These are phyloP conservation scores for Penicillium sp. DNA, from an alignment of 2,329 filamentous ascomycete genomes.

Conservation along the genomic window DNA sequence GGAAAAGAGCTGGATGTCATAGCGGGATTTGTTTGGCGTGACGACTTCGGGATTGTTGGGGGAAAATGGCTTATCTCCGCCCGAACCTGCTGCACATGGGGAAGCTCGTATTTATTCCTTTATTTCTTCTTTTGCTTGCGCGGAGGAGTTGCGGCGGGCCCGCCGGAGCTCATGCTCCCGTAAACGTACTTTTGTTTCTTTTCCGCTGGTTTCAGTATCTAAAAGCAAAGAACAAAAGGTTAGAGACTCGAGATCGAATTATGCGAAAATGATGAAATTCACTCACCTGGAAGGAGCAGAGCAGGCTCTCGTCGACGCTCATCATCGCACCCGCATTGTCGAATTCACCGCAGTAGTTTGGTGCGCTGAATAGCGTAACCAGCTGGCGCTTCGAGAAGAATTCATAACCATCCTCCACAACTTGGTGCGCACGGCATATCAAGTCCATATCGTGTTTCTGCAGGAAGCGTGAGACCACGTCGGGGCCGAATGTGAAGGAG, in stretches of 20 bases:
- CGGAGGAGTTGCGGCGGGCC: slow-evolving; percentile 65
- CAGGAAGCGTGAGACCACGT: slow-evolving; percentile 93
- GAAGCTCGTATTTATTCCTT: slow-evolving; percentile 67
- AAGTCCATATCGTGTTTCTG: slow-evolving; percentile 99
- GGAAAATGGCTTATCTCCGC: slow-evolving; percentile 65
- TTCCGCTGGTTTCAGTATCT: slow-evolving; percentile 99
- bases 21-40: slow-evolving; percentile 18
- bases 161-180: slow-evolving; percentile 65
- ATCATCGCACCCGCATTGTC: slow-evolving; percentile 99
- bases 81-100: slow-evolving; percentile 82
- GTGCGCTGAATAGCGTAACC: slow-evolving; percentile 94
- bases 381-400: slow-evolving; percentile 99
- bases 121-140: slow-evolving; percentile 67
- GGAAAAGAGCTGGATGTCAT: slow-evolving; percentile 25
- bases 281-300: slow-evolving; percentile 94
- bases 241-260: neutral
- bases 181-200: slow-evolving; percentile 99
- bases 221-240: slow-evolving; percentile 8
- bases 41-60: slow-evolving; percentile 21
- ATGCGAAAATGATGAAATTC: neutral
- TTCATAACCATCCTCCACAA: slow-evolving; percentile 98
- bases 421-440: slow-evolving; percentile 97
- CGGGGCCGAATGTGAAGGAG: slow-evolving; percentile 95
- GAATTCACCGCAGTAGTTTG: slow-evolving; percentile 99
- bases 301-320: slow-evolving; percentile 96